Percentiles rank a stretch among this genome's conserved stretches.
Evolutionary conservation across 2,329 filamentous ascomycete genomes (phyloP).

Genomic region (Pseudopyricularia javanii): DNA sequence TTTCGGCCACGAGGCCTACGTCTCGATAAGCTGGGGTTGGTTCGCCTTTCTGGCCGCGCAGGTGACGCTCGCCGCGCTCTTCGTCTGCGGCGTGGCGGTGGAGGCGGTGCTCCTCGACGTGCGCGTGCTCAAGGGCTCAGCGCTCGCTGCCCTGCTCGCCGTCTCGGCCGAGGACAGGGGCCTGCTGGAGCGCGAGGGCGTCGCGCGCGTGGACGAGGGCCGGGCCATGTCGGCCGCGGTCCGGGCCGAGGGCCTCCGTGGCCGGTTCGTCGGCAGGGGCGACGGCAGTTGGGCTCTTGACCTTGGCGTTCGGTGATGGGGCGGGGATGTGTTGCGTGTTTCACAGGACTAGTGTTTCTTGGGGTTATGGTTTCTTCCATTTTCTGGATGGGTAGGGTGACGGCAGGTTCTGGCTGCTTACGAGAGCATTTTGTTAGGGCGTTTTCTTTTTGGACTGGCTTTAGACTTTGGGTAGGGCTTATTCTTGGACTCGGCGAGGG

Average conservation of each 20-base stretch:
- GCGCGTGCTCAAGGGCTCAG: conserved; percentile 14
- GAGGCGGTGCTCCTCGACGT: conserved; percentile 11
- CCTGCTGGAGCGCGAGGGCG: conserved; percentile 6
- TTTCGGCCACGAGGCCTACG: conserved; percentile 9
- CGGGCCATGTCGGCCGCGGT: not conserved
- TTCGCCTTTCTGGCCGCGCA: conserved; percentile 13
- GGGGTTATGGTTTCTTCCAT: not conserved
- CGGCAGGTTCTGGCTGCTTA: too few relatives aligned
- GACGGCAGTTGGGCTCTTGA: conserved; percentile 7
- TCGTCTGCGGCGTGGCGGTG: conserved; percentile 13
- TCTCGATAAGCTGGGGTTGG: conserved; percentile 14
- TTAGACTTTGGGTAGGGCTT: too few relatives aligned
- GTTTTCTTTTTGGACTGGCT: too few relatives aligned
- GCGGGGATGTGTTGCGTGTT: not conserved
- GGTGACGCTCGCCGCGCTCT: conserved; percentile 7
- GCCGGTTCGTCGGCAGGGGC: not conserved
- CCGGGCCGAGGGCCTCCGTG: not conserved
- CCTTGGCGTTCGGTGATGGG: conserved; percentile 1
- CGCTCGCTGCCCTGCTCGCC: conserved; percentile 13
- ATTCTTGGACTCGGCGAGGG: too few relatives aligned
- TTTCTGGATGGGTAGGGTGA: not conserved
- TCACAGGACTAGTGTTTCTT: too few relatives aligned
- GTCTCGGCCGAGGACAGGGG: conserved; percentile 9
- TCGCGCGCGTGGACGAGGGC: conserved; percentile 4
- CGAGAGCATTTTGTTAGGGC: too few relatives aligned